These are phyloP conservation scores for Diaporthe sp. DNA, from an alignment of 2,329 filamentous ascomycete genomes.

Conservation along the genomic window DNA sequence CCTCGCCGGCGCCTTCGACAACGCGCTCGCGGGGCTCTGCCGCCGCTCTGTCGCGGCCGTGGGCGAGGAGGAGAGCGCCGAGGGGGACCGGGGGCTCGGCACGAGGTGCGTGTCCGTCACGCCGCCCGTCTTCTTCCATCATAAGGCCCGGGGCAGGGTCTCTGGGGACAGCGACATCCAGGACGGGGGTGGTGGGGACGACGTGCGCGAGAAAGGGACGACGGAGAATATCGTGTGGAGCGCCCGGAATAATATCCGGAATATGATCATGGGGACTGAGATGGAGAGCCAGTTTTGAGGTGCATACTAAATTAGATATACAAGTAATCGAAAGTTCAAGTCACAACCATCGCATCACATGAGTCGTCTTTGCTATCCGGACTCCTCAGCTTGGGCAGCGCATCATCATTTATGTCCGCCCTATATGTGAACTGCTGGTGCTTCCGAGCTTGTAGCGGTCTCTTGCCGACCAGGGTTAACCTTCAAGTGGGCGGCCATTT, in stretches of 20 bases:
- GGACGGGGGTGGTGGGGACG: slow-evolving; percentile 38
- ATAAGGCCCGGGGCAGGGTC: slow-evolving; percentile 48
- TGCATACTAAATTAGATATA: not conserved
- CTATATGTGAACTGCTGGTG: not conserved
- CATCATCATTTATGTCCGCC: not conserved
- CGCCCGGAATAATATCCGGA: slow-evolving; percentile 49
- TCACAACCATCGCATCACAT: not conserved
- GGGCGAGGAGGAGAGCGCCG: slow-evolving; percentile 34
- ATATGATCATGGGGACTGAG: slow-evolving; percentile 47
- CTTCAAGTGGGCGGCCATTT: not conserved
- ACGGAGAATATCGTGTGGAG: slow-evolving; percentile 52
- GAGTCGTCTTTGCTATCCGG: not conserved
- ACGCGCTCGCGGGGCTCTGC: slow-evolving; percentile 54
- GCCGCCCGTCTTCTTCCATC: slow-evolving; percentile 53
- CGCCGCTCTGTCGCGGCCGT: slow-evolving; percentile 46
- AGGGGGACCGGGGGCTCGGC: slow-evolving; percentile 37
- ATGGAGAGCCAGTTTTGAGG: slow-evolving; percentile 45
- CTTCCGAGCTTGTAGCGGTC: not conserved
- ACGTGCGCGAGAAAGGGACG: slow-evolving; percentile 47
- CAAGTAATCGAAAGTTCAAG: not conserved
- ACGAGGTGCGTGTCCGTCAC: slow-evolving; percentile 51
- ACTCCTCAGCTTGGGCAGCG: not conserved
- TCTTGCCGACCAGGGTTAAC: not conserved
- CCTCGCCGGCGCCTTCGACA: slow-evolving; percentile 51
- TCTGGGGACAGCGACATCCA: slow-evolving; percentile 51